phyloP scores from a whole-genome alignment of 192 early-diverging fungal species.

The Coemansia sp. region DNA sequence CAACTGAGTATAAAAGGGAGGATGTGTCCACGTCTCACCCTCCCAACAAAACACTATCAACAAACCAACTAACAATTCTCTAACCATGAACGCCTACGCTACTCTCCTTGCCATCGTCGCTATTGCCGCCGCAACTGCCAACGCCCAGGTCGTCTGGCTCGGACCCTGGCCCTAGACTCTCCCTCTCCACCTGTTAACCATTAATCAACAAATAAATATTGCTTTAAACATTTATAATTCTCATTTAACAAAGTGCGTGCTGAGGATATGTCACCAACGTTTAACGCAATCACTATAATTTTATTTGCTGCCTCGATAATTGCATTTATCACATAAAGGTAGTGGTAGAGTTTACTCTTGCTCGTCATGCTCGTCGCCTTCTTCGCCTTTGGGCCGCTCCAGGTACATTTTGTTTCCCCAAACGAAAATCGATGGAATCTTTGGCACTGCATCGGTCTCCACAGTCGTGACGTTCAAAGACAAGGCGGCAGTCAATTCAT shows the following conservation, averaged over 20 bases:
- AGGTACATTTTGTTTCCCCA: conserved; percentile 56
- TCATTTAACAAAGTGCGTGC: background rate
- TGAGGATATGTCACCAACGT: background rate
- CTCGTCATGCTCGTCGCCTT: conserved; percentile 9
- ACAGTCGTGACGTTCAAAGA: conserved; percentile 15
- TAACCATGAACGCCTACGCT: conserved; percentile 6
- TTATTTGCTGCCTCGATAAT: background rate
- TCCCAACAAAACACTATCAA: background rate
- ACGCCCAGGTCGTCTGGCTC: conserved; percentile 6
- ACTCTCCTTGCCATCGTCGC: background rate
- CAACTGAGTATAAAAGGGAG: background rate
- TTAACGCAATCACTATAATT: background rate
- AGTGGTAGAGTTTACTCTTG: background rate
- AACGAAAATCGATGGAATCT: conserved; percentile 36
- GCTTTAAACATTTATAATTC: background rate
- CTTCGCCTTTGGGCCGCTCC: conserved; percentile 36
- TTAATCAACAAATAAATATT: background rate
- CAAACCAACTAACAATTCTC: background rate
- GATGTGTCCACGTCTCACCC: background rate
- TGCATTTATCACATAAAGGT: background rate
- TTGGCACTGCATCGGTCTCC: conserved; percentile 7
- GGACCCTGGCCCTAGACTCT: background rate
- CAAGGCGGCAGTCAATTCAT: conserved; percentile 14
- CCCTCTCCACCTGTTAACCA: background rate
- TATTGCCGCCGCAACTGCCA: background rate